Evolutionary conservation across 2,329 filamentous ascomycete genomes (phyloP).

Genomic region (Endocalyx cinctus): DNA sequence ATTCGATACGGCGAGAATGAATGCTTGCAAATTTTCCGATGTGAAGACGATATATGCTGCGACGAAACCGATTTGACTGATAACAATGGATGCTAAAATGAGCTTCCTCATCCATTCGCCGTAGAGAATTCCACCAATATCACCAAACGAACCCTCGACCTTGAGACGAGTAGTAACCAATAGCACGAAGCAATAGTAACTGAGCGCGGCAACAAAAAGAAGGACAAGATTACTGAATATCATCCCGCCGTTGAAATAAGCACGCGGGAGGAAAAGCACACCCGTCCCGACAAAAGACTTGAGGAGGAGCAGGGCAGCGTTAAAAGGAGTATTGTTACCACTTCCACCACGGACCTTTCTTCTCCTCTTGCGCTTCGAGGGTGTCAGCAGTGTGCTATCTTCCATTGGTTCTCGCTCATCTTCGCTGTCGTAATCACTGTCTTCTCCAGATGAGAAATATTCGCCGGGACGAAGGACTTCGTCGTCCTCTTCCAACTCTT

Average conservation of each 20-base stretch:
- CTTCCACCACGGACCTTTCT: slow-evolving; percentile 69
- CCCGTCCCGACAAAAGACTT: slow-evolving; percentile 98
- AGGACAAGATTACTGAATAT: slow-evolving; percentile 90
- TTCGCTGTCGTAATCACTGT: slow-evolving; percentile 57
- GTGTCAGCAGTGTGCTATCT: slow-evolving; percentile 75
- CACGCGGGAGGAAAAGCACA: slow-evolving; percentile 86
- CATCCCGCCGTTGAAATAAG: slow-evolving; percentile 96
- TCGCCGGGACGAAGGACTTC: slow-evolving; percentile 83
- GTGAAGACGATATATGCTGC: slow-evolving; percentile 97
- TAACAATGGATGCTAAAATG: slow-evolving; percentile 87
- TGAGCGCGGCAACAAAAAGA: slow-evolving; percentile 77
- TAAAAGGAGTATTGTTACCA: slow-evolving; percentile 73
- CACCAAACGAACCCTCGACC: slow-evolving; percentile 92
- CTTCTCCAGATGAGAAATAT: slow-evolving; percentile 79
- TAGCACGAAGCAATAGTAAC: slow-evolving; percentile 96
- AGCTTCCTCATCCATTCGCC: slow-evolving; percentile 83
- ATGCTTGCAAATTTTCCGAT: slow-evolving; percentile 90
- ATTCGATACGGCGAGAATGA: slow-evolving; percentile 84
- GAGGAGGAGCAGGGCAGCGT: slow-evolving; percentile 78
- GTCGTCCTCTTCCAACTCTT: slow-evolving; percentile 94
- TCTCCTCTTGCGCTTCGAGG: slow-evolving; percentile 68
- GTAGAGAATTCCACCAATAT: slow-evolving; percentile 89
- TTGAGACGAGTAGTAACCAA: slow-evolving; percentile 81
- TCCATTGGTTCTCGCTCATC: slow-evolving; percentile 79
- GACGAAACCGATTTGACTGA: slow-evolving; percentile 93